Base-by-base conservation (phyloP, 2,329 filamentous ascomycete genomes). In the Fonsecaea erecta region DNA sequence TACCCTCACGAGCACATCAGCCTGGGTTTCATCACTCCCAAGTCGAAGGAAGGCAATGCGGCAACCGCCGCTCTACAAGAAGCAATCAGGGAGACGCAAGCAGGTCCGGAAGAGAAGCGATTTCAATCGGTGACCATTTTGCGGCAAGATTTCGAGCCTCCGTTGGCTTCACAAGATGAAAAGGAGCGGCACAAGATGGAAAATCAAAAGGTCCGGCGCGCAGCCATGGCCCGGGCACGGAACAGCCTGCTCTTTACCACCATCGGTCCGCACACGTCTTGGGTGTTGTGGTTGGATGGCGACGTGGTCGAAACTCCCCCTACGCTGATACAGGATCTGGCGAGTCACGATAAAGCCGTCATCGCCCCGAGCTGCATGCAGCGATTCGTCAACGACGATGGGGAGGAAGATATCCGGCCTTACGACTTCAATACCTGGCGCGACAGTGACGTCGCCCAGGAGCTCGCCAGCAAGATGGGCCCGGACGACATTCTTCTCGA, bases 391-490 rank as follows among this genome's bases (percentile, higher is more conserved):
- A 89, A 97, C 79, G 85, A 85, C 53, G 87, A 95, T 68, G 73
- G 82, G 0, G 84, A 90, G 14, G 86, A 86, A 81, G 87, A 88
- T 51, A 87, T 94, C 74, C 87, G 95, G 3, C 88, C 93, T 0
- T 99, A 99, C 77, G 95, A 99, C 80, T 98, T 89, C 84, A 99
- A 99, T 81, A 96, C 91, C 76, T 99, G 95, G 95, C 88, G 94
- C 74, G 95, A 99, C 75, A 96, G 91, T 75, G 85, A 89, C 0
- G 89, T 85, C 1, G 94, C 95, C 0, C 85, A 89, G 74, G 84
- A 90, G 37, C 80, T 99, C 68, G 93, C 86, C 1, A 81, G 84
- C 11, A 87, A 87, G 73, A 93, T 99, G 93, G 91, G 88, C 0
- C 89, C 89, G 0, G 94, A 99, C 72, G 95, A 99, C 54, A 93